Evolutionary conservation across 305 asterid genomes (phyloP).

Genomic region (Andrographis paniculata): DNA sequence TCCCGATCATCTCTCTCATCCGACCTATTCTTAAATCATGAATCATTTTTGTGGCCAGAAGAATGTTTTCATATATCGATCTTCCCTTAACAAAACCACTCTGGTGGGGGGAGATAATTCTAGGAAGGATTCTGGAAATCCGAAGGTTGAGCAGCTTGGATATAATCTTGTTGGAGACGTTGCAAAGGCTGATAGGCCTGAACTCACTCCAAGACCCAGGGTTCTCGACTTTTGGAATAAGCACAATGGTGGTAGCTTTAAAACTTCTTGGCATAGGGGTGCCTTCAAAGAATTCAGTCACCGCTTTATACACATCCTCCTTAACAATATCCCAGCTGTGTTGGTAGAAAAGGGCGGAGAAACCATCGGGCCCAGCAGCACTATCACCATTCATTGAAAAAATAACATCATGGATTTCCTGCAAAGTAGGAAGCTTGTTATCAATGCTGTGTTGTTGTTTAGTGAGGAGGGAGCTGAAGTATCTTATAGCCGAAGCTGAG

Average conservation of each 20-base stretch:
- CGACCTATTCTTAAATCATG: too few relatives aligned
- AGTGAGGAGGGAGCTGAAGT: not conserved
- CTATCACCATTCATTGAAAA: not conserved
- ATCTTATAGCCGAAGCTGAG: not conserved
- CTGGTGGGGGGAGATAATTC: too few relatives aligned
- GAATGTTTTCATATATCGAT: too few relatives aligned
- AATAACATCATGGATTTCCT: not conserved
- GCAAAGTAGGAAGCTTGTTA: not conserved
- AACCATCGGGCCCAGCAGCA: not conserved
- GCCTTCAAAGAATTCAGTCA: not conserved
- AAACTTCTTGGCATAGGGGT: not conserved
- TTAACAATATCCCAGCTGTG: not conserved
- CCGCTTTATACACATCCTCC: not conserved
- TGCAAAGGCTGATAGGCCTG: too few relatives aligned
- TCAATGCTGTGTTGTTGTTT: too few relatives aligned
- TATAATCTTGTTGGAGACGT: too few relatives aligned
- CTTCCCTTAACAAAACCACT: too few relatives aligned
- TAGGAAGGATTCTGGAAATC: too few relatives aligned
- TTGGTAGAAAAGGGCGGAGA: not conserved
- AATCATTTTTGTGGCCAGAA: too few relatives aligned
- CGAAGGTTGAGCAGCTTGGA: too few relatives aligned
- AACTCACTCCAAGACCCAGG: not conserved
- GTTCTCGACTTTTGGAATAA: not conserved
- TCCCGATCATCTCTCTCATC: too few relatives aligned
- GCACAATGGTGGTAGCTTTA: not conserved